Conservation (phyloP, 306 rosid genomes). For the Alnus rubra region DNA sequence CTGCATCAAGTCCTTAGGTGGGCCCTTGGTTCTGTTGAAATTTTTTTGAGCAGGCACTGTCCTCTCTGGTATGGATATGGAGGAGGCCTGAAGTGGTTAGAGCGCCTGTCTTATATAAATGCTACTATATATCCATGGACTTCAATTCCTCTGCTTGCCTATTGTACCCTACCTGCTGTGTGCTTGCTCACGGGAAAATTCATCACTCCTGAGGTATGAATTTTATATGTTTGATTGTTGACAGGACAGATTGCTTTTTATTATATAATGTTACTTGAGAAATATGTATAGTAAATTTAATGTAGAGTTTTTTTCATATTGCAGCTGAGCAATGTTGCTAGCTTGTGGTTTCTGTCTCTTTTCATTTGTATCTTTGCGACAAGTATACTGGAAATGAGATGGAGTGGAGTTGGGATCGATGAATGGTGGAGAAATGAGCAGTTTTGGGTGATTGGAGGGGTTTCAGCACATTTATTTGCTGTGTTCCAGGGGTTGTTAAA, state of each 20-base stretch:
- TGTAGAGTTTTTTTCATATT: slow-evolving; percentile 17
- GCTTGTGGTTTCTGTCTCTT: slow-evolving; percentile 70
- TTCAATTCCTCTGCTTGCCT: slow-evolving; percentile 65
- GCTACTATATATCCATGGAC: slow-evolving; percentile 70
- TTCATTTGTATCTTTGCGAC: slow-evolving; percentile 64
- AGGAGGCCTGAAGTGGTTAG: slow-evolving; percentile 67
- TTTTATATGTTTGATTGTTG: neutral
- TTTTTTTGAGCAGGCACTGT: slow-evolving; percentile 69
- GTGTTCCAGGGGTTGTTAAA: slow-evolving; percentile 62
- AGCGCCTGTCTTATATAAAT: slow-evolving; percentile 65
- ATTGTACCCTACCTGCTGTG: slow-evolving; percentile 69
- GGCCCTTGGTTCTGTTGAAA: slow-evolving; percentile 78
- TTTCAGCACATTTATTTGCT: slow-evolving; percentile 62
- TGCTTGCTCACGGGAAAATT: slow-evolving; percentile 75
- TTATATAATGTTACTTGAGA: neutral
- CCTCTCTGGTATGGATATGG: slow-evolving; percentile 85
- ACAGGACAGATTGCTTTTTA: neutral
- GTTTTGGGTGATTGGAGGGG: slow-evolving; percentile 77
- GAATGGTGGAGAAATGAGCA: slow-evolving; percentile 91
- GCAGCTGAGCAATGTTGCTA: slow-evolving; percentile 53
- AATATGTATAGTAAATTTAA: neutral
- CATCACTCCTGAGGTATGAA: slow-evolving; percentile 65
- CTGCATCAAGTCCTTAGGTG: slow-evolving; percentile 60
- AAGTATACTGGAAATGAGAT: slow-evolving; percentile 64
- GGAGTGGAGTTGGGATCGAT: slow-evolving; percentile 67